Evolutionary conservation across 805 yeast species (phyloP).

Genomic region (Torulaspora franciscae): DNA sequence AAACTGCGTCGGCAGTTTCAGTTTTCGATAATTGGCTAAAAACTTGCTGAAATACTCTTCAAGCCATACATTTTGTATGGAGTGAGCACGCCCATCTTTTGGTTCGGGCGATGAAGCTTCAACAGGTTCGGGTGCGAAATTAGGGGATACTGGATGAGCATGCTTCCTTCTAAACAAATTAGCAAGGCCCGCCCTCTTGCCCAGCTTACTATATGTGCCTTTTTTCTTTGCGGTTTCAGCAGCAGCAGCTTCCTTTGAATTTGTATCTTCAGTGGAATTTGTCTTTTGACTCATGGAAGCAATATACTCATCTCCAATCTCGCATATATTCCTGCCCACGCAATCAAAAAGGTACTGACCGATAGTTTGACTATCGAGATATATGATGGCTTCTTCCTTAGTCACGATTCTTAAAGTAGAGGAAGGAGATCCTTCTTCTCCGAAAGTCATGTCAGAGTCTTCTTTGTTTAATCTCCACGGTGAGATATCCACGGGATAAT

Average conservation of each 20-base stretch:
- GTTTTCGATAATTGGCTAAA: constrained; percentile 25
- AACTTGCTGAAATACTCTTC: constrained; percentile 25
- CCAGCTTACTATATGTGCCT: constrained; percentile 8
- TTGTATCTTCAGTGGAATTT: neutral
- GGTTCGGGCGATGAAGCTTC: constrained; percentile 4
- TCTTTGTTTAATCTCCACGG: constrained; percentile 20
- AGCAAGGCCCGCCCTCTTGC: constrained; percentile 26
- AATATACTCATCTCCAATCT: constrained; percentile 1
- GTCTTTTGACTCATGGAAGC: constrained; percentile 3
- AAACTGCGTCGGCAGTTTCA: constrained; percentile 27
- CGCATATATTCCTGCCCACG: constrained; percentile 18
- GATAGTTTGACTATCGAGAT: constrained; percentile 13
- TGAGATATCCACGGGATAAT: constrained; percentile 24
- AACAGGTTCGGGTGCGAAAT: constrained; percentile 1
- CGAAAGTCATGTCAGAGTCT: neutral
- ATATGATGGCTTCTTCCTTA: constrained; percentile 12
- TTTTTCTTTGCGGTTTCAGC: constrained; percentile 5
- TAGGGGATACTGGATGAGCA: constrained; percentile 5
- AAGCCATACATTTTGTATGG: constrained; percentile 25
- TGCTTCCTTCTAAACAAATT: constrained; percentile 31
- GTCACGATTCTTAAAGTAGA: constrained; percentile 13
- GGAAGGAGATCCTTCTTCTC: neutral
- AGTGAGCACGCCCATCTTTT: constrained; percentile 4
- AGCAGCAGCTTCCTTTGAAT: neutral
- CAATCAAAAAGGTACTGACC: constrained; percentile 21